Evolutionary conservation across 2,329 filamentous ascomycete species (phyloP).

Genomic region (Ophiostoma himal-ulmi): DNA sequence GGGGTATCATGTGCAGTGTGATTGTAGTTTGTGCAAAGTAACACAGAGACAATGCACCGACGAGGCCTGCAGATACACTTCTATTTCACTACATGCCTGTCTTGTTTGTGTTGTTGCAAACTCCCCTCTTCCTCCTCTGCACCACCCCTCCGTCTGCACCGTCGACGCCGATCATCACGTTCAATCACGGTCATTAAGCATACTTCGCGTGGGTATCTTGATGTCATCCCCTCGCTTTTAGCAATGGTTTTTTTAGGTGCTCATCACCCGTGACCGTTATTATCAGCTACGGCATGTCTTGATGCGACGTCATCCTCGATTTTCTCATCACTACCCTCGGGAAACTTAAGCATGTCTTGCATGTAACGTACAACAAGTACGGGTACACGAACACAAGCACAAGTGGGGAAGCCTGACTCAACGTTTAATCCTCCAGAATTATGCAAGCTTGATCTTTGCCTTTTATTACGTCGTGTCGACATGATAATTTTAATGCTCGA

Average conservation of each 20-base stretch:
- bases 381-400: not conserved
- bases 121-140: too few species aligned
- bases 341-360: constrained; percentile 2
- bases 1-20: constrained; percentile 1
- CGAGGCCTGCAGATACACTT: not conserved
- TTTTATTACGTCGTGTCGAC: not conserved
- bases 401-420: not conserved
- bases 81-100: not conserved
- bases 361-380: not conserved
- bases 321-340: not conserved
- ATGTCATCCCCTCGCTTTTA: not conserved
- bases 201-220: not conserved
- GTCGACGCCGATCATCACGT: not conserved
- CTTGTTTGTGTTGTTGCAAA: not conserved
- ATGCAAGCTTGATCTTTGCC: not conserved
- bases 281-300: not conserved
- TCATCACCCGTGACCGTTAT: not conserved
- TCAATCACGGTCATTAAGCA: not conserved
- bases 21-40: not conserved
- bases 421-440: not conserved
- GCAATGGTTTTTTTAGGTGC: not conserved
- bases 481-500: not conserved
- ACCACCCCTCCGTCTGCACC: too few species aligned
- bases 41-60: not conserved
- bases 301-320: not conserved